Evolutionary conservation across 2,329 filamentous ascomycete genomes (phyloP).

Genomic region (Alternaria tenuissima): DNA sequence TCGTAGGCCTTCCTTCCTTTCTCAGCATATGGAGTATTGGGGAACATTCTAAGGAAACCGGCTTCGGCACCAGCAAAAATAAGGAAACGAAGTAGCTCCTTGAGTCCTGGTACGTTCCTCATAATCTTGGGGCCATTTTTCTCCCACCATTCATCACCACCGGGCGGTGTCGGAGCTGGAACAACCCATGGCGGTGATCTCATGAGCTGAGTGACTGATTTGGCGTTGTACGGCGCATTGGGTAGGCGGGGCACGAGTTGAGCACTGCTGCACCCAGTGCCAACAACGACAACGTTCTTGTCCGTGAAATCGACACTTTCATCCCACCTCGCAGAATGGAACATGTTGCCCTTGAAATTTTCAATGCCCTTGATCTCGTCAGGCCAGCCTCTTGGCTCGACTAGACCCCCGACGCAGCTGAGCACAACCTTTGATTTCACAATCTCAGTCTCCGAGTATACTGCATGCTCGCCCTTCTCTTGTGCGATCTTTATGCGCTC

Average conservation of each 20-base stretch:
- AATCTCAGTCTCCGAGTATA: slow-evolving; percentile 61
- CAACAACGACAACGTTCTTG: slow-evolving; percentile 66
- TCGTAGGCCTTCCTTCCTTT: slow-evolving; percentile 53
- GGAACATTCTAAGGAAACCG: slow-evolving; percentile 60
- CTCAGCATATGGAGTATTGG: slow-evolving; percentile 49
- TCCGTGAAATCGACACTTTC: slow-evolving; percentile 60
- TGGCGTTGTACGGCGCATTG: slow-evolving; percentile 58
- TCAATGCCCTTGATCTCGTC: slow-evolving; percentile 62
- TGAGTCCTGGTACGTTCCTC: slow-evolving; percentile 60
- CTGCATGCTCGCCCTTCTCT: slow-evolving; percentile 55
- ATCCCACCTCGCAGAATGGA: slow-evolving; percentile 67
- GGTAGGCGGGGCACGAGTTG: slow-evolving; percentile 64
- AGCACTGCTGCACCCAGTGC: slow-evolving; percentile 66
- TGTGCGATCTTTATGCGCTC: slow-evolving; percentile 57
- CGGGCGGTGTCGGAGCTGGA: slow-evolving; percentile 51
- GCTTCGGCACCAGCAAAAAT: slow-evolving; percentile 55
- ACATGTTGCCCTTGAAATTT: slow-evolving; percentile 62
- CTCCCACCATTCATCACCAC: slow-evolving; percentile 54
- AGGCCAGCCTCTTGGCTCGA: slow-evolving; percentile 63
- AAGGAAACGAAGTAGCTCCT: slow-evolving; percentile 55
- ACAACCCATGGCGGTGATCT: slow-evolving; percentile 66
- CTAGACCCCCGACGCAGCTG: slow-evolving; percentile 63
- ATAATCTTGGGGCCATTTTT: slow-evolving; percentile 59
- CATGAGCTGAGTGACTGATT: slow-evolving; percentile 68
- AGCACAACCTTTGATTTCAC: slow-evolving; percentile 64